Conservation (phyloP, 2,329 filamentous ascomycete genomes). For the Aspergillus spinulosporus region DNA sequence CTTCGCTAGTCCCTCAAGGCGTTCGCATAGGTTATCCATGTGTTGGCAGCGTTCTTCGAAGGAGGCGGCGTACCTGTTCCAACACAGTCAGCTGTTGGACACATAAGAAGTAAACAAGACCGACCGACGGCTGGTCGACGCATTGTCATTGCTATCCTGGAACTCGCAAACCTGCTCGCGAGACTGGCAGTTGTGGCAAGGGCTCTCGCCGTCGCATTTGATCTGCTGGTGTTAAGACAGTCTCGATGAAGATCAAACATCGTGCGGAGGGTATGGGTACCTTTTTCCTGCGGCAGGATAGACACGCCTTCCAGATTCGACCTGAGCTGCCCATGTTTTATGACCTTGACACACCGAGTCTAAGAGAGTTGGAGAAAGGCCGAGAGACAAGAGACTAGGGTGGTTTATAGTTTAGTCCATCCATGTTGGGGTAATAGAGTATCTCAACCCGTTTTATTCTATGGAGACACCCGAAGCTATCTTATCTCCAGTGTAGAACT, state of each 20-base stretch:
- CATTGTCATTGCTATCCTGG: slow-evolving; percentile 3
- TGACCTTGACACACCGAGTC: not conserved
- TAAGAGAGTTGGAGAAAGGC: not conserved
- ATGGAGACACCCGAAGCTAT: not conserved
- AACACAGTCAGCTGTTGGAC: not conserved
- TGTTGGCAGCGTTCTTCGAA: not conserved
- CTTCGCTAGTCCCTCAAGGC: not conserved
- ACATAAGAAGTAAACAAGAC: not conserved
- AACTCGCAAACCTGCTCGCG: slow-evolving; percentile 4
- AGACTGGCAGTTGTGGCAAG: slow-evolving; percentile 2
- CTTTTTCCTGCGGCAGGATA: not conserved
- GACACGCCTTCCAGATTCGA: not conserved
- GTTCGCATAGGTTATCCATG: not conserved
- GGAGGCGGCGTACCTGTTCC: not conserved
- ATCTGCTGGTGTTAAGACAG: not conserved
- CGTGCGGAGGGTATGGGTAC: not conserved
- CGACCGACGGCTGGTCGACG: not conserved
- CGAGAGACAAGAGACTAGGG: not conserved
- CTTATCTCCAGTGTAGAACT: not conserved
- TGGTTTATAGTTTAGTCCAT: not conserved
- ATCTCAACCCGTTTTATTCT: not conserved
- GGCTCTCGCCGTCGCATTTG: slow-evolving; percentile 2
- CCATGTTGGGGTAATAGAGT: not conserved
- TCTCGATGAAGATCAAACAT: not conserved
- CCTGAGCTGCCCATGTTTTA: not conserved